phyloP scores from a whole-genome alignment of 495 filamentous ascomycete species.

The Parathielavia hyrcaniae region DNA sequence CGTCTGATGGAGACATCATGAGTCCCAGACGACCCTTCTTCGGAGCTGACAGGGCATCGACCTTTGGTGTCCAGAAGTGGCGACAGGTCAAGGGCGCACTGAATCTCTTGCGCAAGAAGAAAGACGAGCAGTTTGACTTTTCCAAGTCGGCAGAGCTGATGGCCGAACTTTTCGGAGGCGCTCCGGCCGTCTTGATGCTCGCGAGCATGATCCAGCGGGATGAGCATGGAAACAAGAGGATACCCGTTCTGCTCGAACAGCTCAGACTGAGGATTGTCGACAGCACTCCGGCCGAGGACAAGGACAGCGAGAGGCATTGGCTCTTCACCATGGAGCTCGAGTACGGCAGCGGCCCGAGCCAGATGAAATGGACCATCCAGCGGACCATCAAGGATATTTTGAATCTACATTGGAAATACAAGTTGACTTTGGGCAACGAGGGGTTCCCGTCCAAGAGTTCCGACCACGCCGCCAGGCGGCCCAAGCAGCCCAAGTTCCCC shows the following conservation, averaged over 20 bases:
- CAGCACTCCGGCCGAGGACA: conserved; percentile 56
- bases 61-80: conserved; percentile 80
- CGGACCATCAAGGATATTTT: conserved; percentile 82
- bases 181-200: conserved; percentile 84
- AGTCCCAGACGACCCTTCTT: conserved; percentile 48
- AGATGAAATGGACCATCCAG: conserved; percentile 96
- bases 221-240: conserved; percentile 89
- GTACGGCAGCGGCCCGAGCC: conserved; percentile 88
- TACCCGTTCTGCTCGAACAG: conserved; percentile 92
- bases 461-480: conserved; percentile 40
- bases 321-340: conserved; percentile 89
- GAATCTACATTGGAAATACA: conserved; percentile 90
- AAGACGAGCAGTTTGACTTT: conserved; percentile 81
- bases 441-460: conserved; percentile 53
- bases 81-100: conserved; percentile 76
- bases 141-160: conserved; percentile 94
- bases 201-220: conserved; percentile 97
- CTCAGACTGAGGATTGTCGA: conserved; percentile 82
- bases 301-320: conserved; percentile 69
- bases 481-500: conserved; percentile 83
- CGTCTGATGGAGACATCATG: conserved; percentile 48
- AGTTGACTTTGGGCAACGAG: conserved; percentile 70
- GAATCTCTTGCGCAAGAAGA: conserved; percentile 74
- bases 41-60: conserved; percentile 60
- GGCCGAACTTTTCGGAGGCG: conserved; percentile 86